These are phyloP conservation scores for Marasmius tenuissimus DNA, from an alignment of 1,284 basidiomycete genomes.

Conservation along the genomic window DNA sequence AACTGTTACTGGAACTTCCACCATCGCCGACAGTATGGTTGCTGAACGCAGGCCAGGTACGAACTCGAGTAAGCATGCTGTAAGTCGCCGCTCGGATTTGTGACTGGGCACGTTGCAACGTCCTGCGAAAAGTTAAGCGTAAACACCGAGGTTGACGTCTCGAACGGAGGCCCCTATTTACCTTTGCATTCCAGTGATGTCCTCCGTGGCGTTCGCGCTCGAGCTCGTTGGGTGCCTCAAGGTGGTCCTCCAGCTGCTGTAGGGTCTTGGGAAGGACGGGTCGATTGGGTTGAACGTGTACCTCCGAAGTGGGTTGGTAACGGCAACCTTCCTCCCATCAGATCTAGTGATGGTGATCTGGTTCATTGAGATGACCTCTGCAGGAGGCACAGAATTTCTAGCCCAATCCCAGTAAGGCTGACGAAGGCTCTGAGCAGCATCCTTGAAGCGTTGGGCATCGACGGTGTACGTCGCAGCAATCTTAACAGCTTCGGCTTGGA, in stretches of 20 bases:
- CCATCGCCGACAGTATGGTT: constrained; percentile 5
- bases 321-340: constrained; percentile 29
- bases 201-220: constrained; percentile 26
- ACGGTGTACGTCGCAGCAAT: constrained; percentile 42
- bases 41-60: constrained; percentile 7
- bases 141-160: not conserved
- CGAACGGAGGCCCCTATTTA: constrained; percentile 12
- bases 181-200: constrained; percentile 30
- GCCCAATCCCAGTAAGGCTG: constrained; percentile 59
- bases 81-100: constrained; percentile 4
- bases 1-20: constrained; percentile 1
- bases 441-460: constrained; percentile 31
- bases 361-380: constrained; percentile 37
- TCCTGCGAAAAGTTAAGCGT: not conserved
- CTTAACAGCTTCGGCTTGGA: constrained; percentile 34
- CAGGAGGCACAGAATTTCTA: constrained; percentile 38
- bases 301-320: constrained; percentile 42
- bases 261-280: constrained; percentile 35
- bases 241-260: constrained; percentile 37
- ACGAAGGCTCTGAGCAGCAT: constrained; percentile 39
- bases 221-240: constrained; percentile 37
- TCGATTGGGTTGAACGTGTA: constrained; percentile 46
- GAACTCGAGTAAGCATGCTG: not conserved
- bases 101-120: constrained; percentile 1
- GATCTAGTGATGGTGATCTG: constrained; percentile 38